A percentile compares a stretch with the other conserved stretches of the same genome.
These are phyloP conservation scores for Serendipita vermifera DNA, from an alignment of 768 basidiomycete genomes.

Conservation along the genomic window DNA sequence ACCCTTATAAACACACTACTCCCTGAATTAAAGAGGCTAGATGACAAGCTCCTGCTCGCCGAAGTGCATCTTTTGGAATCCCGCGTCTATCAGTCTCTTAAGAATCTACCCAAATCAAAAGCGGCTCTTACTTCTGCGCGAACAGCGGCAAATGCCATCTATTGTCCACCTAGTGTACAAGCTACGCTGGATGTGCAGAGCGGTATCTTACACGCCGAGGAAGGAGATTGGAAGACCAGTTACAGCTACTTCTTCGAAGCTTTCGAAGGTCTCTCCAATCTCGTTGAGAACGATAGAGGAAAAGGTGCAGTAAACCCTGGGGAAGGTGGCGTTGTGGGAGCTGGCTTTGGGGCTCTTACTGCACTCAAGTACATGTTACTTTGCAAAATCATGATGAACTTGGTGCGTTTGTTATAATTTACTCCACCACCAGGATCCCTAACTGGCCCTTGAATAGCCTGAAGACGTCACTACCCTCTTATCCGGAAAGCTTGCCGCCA, in stretches of 20 bases:
- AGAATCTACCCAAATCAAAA: constrained; percentile 84
- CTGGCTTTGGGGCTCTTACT: constrained; percentile 41
- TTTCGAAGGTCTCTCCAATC: constrained; percentile 59
- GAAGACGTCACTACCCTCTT: constrained; percentile 86
- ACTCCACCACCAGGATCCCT: not conserved
- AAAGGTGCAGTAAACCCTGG: not conserved
- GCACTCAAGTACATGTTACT: constrained; percentile 96
- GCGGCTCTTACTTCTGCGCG: constrained; percentile 81
- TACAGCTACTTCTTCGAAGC: constrained; percentile 97
- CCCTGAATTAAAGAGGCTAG: constrained; percentile 79
- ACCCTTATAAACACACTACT: constrained; percentile 75
- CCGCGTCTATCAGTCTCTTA: constrained; percentile 76
- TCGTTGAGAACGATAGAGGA: constrained; percentile 2
- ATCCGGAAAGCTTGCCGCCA: constrained; percentile 73
- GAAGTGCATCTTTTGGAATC: constrained; percentile 94
- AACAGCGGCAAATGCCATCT: constrained; percentile 91
- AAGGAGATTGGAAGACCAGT: constrained; percentile 93
- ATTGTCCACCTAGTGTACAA: constrained; percentile 66
- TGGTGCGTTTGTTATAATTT: constrained; percentile 39
- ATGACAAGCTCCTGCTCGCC: constrained; percentile 96
- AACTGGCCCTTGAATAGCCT: constrained; percentile 38
- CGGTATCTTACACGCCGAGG: constrained; percentile 86
- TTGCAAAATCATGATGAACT: constrained; percentile 95
- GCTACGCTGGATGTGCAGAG: constrained; percentile 48
- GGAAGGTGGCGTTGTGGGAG: not conserved